Conservation (phyloP, 2,329 filamentous ascomycete species). For the Phaeosphaeriaceae sp. region DNA sequence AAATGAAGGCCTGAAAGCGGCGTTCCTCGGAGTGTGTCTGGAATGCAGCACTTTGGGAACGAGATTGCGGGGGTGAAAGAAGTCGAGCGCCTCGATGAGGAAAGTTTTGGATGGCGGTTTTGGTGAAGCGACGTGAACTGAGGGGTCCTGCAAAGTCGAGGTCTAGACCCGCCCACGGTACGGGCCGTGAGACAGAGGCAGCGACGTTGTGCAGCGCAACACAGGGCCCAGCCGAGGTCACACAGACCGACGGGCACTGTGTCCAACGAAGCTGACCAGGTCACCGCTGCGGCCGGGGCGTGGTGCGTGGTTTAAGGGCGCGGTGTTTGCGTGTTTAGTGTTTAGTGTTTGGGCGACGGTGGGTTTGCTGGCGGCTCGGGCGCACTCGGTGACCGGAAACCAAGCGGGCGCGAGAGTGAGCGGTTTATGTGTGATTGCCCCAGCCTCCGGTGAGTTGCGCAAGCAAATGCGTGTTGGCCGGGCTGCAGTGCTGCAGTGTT, state of each 20-base stretch:
- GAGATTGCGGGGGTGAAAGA: background rate
- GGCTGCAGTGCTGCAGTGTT: background rate
- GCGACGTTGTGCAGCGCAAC: slow-evolving; percentile 1
- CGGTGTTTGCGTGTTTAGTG: too few relatives aligned
- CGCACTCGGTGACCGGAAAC: background rate
- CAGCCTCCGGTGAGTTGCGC: slow-evolving; percentile 5
- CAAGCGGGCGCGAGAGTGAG: background rate
- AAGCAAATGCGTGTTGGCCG: slow-evolving; percentile 6
- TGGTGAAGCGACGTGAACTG: background rate
- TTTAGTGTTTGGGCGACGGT: too few relatives aligned
- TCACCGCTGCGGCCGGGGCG: background rate
- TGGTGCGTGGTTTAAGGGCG: background rate
- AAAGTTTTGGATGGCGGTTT: background rate
- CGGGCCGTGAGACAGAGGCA: slow-evolving; percentile 1
- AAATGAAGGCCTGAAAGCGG: background rate
- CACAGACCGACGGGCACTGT: background rate
- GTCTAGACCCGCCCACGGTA: slow-evolving; percentile 2
- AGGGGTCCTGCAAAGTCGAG: background rate
- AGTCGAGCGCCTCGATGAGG: background rate
- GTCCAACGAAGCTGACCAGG: background rate
- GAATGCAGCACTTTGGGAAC: background rate
- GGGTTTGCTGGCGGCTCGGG: background rate
- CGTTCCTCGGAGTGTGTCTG: background rate
- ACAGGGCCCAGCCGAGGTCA: background rate
- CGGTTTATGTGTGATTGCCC: background rate